phyloP scores from a whole-genome alignment of 139 green algal species.

The Chlorella sorokiniana region DNA sequence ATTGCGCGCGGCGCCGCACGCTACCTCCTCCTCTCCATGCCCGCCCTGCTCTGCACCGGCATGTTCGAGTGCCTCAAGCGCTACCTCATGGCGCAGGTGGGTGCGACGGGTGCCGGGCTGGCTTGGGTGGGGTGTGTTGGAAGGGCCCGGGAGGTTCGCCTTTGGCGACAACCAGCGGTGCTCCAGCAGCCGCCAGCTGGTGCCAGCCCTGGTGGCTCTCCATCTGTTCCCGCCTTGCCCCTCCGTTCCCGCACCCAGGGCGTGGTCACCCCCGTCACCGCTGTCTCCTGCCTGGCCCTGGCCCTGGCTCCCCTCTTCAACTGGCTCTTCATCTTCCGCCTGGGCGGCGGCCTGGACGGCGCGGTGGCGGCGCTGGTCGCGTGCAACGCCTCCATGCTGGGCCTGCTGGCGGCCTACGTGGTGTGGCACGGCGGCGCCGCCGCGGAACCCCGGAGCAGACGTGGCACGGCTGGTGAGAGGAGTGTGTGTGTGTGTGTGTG shows the following conservation, averaged over 20 bases:
- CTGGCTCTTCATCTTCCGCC: slow-evolving; percentile 47
- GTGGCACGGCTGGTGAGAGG: slow-evolving; percentile 56
- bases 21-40: slow-evolving; percentile 52
- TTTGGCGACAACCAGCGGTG: too few species aligned
- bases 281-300: slow-evolving; percentile 27
- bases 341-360: slow-evolving; percentile 61
- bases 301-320: slow-evolving; percentile 36
- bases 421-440: slow-evolving; percentile 8
- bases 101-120: background rate
- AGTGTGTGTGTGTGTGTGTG: background rate
- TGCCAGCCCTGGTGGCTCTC: background rate
- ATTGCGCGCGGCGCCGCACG: slow-evolving; percentile 48
- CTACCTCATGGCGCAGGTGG: slow-evolving; percentile 57
- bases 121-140: too few species aligned
- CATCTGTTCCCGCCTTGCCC: background rate
- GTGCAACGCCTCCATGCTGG: slow-evolving; percentile 43
- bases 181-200: too few species aligned
- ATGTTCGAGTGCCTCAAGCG: slow-evolving; percentile 55
- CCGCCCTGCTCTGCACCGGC: slow-evolving; percentile 46
- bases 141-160: too few species aligned
- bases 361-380: slow-evolving; percentile 60
- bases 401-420: background rate
- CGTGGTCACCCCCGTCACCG: slow-evolving; percentile 57
- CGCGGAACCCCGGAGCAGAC: slow-evolving; percentile 48
- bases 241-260: slow-evolving; percentile 33